Conservation (phyloP, 495 filamentous ascomycete genomes). For the Pseudotulostoma volvatum region DNA sequence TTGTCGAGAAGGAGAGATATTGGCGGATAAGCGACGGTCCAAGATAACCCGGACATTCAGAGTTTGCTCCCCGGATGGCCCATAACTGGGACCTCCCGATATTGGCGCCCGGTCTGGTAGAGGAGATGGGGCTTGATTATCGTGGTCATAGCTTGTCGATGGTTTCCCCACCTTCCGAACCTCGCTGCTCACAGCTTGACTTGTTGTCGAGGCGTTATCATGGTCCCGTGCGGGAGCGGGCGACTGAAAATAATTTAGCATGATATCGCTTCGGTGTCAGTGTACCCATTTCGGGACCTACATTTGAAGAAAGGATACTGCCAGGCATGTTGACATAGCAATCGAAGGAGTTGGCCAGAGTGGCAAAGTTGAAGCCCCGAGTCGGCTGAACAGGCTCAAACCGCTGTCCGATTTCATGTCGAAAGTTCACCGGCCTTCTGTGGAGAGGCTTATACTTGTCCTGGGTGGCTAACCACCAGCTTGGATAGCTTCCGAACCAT, state of each 20-base stretch:
- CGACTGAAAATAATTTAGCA: too few species aligned
- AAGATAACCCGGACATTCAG: not conserved
- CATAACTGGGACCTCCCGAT: not conserved
- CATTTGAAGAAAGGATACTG: conserved; percentile 15
- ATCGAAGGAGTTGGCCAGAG: conserved; percentile 21
- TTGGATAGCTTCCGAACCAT: conserved; percentile 19
- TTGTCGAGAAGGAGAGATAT: not conserved
- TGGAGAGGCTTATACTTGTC: conserved; percentile 15
- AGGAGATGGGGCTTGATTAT: not conserved
- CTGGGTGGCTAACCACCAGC: conserved; percentile 15
- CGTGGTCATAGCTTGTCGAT: too few species aligned
- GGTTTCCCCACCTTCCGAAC: too few species aligned
- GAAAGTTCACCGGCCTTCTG: conserved; percentile 19
- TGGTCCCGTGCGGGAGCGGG: too few species aligned
- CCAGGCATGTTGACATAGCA: conserved; percentile 30
- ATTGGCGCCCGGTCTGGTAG: not conserved
- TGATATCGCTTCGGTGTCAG: too few species aligned
- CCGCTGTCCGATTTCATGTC: conserved; percentile 21
- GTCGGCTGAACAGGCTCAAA: conserved; percentile 16
- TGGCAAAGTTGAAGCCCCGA: conserved; percentile 27
- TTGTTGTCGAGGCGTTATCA: too few species aligned
- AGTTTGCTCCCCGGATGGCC: conserved; percentile 1
- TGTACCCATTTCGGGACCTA: too few species aligned
- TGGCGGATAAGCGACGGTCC: not conserved
- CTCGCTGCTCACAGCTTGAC: too few species aligned